phyloP scores from a whole-genome alignment of 164 flowering plant genomes.

The Umbellularia californica region DNA sequence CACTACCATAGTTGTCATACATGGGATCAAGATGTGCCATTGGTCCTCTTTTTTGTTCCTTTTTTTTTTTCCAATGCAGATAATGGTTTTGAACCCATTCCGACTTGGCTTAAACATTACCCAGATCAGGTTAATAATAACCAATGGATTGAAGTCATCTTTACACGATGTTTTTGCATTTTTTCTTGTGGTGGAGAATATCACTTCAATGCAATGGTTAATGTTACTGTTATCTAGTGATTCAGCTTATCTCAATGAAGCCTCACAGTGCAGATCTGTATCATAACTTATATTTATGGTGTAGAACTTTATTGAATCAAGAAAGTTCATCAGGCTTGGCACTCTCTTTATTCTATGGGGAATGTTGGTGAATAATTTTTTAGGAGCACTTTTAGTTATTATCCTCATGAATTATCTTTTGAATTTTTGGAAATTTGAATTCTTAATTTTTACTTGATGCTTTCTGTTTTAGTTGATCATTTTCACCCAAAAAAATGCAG shows the following conservation, averaged over 20 bases:
- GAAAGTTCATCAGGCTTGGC: too few species aligned
- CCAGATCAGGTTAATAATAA: background rate
- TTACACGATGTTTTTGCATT: background rate
- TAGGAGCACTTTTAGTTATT: background rate
- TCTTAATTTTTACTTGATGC: background rate
- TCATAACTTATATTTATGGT: too few species aligned
- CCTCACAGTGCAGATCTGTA: background rate
- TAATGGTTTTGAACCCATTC: background rate
- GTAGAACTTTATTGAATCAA: too few species aligned
- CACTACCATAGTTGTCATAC: background rate
- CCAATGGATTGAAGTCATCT: background rate
- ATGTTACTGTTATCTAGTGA: background rate
- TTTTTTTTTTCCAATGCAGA: background rate
- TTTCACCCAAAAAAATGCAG: constrained; percentile 27
- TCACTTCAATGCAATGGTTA: background rate
- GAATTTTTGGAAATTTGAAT: background rate
- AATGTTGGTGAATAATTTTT: background rate
- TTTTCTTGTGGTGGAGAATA: background rate
- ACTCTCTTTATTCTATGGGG: too few species aligned
- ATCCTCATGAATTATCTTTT: background rate
- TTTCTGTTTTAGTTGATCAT: background rate
- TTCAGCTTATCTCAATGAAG: background rate
- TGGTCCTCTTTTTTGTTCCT: background rate
- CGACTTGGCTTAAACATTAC: background rate
- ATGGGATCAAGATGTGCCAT: background rate